A percentile compares a stretch with the other conserved stretches of the same genome.
Evolutionary conservation across 2,329 filamentous ascomycete species (phyloP).

Genomic region (Xylaria arbuscula): DNA sequence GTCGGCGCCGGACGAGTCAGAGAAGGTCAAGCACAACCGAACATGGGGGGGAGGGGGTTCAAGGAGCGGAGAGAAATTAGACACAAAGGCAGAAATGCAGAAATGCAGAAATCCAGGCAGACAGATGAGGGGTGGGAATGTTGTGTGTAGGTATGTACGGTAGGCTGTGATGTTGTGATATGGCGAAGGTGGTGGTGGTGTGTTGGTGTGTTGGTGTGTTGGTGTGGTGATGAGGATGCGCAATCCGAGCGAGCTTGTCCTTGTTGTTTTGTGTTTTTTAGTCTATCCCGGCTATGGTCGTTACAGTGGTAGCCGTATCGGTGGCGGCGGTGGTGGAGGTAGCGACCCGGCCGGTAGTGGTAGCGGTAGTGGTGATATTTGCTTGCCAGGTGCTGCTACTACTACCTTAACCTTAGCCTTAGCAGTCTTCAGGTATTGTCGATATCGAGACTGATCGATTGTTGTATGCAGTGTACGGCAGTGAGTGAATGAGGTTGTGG

Average conservation of each 20-base stretch:
- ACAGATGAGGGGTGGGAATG: background rate
- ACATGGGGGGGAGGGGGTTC: too few relatives aligned
- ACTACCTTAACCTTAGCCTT: background rate
- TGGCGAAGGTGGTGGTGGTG: background rate
- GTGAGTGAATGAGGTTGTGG: slow-evolving; percentile 1
- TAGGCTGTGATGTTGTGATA: slow-evolving; percentile 1
- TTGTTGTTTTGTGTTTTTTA: background rate
- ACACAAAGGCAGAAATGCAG: background rate
- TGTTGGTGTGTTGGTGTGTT: too few relatives aligned
- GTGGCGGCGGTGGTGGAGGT: background rate
- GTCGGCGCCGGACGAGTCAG: background rate
- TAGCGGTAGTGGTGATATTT: background rate
- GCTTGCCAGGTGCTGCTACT: background rate
- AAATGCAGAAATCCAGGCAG: background rate
- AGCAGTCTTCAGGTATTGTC: background rate
- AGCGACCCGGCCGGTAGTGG: background rate
- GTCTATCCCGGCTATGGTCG: background rate
- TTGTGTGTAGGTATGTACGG: background rate
- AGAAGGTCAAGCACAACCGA: background rate
- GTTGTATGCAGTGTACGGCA: slow-evolving; percentile 15
- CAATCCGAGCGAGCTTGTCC: background rate
- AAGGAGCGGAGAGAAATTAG: slow-evolving; percentile 3
- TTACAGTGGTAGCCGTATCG: background rate
- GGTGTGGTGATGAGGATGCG: slow-evolving; percentile 13
- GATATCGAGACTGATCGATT: slow-evolving; percentile 15